These are phyloP conservation scores for Aspergillus persii DNA, from an alignment of 2,329 filamentous ascomycete species.

Conservation along the genomic window DNA sequence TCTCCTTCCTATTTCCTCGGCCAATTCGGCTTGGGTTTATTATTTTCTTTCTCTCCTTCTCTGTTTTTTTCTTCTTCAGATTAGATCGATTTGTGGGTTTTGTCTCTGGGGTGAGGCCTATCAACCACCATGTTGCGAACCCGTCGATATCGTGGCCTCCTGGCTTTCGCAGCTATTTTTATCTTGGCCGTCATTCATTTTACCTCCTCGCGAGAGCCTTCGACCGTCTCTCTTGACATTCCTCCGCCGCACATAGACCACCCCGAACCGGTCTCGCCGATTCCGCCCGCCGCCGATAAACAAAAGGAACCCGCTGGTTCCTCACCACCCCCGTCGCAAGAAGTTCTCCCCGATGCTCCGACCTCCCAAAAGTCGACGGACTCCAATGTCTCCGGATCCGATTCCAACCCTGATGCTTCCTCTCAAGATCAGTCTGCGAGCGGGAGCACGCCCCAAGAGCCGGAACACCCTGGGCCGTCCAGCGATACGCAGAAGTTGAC, in stretches of 20 bases:
- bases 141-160: slow-evolving; percentile 48
- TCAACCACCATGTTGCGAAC: slow-evolving; percentile 44
- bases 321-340: background rate
- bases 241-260: slow-evolving; percentile 12
- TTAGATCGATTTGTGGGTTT: background rate
- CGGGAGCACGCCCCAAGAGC: background rate
- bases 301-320: background rate
- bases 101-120: background rate
- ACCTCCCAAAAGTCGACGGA: background rate
- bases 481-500: background rate
- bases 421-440: background rate
- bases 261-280: slow-evolving; percentile 11
- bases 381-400: background rate
- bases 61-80: slow-evolving; percentile 6
- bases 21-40: background rate
- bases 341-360: background rate
- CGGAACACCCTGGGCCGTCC: background rate
- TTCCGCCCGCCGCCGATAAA: background rate
- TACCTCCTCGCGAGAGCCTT: slow-evolving; percentile 41
- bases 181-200: slow-evolving; percentile 53
- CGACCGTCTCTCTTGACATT: slow-evolving; percentile 10
- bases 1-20: background rate
- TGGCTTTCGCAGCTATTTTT: slow-evolving; percentile 45
- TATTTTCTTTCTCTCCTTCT: background rate
- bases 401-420: background rate